Evolutionary conservation across 495 filamentous ascomycete species (phyloP).

Genomic region (Xylaria telfairii): DNA sequence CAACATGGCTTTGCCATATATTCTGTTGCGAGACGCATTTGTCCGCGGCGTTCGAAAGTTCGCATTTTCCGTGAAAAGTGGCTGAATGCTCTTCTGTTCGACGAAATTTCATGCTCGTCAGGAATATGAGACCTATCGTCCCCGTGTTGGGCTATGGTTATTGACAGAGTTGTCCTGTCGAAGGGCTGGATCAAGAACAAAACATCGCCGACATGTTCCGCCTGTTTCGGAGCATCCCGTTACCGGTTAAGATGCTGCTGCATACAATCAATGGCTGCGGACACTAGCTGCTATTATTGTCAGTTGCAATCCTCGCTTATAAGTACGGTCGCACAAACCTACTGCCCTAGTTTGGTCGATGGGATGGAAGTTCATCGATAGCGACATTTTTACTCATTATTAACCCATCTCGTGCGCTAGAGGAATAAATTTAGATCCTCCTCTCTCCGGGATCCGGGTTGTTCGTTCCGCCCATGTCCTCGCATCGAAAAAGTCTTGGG

Average conservation of each 20-base stretch:
- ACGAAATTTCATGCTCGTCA: background rate
- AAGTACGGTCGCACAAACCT: constrained; percentile 8
- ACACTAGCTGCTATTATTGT: background rate
- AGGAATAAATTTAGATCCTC: background rate
- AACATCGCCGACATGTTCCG: background rate
- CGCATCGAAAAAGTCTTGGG: background rate
- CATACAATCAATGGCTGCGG: constrained; percentile 12
- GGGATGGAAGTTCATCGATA: constrained; percentile 1
- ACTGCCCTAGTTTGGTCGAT: background rate
- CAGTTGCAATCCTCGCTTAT: constrained; percentile 19
- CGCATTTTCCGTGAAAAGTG: background rate
- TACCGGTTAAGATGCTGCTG: constrained; percentile 9
- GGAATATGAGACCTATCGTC: background rate
- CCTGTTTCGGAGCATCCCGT: constrained; percentile 8
- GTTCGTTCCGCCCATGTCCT: background rate
- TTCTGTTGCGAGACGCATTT: background rate
- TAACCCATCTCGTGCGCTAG: background rate
- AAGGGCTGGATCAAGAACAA: background rate
- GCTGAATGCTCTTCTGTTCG: background rate
- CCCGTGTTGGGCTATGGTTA: background rate
- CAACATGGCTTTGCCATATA: background rate
- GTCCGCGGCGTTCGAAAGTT: background rate
- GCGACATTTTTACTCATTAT: background rate
- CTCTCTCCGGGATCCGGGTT: background rate
- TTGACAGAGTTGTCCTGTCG: background rate